Conservation (phyloP, 495 filamentous ascomycete species). For the Penicillium atrosanguineum region DNA sequence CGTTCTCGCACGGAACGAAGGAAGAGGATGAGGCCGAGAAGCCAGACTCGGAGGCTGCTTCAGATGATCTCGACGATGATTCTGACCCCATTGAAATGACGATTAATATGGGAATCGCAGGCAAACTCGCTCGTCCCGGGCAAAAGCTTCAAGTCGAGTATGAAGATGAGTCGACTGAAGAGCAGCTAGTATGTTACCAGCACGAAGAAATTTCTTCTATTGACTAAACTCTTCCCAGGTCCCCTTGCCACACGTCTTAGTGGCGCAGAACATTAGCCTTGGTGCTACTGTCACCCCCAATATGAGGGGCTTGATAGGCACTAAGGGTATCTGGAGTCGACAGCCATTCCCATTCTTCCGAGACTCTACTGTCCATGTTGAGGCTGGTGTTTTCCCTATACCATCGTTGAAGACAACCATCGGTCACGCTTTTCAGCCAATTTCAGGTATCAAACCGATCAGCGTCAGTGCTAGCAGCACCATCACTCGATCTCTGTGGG, state of each 20-base stretch:
- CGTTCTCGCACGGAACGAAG: conserved; percentile 14
- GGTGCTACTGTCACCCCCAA: conserved; percentile 31
- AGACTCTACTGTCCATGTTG: conserved; percentile 25
- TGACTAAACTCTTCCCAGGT: conserved; percentile 24
- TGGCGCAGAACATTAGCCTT: conserved; percentile 27
- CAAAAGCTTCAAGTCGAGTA: conserved; percentile 20
- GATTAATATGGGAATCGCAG: conserved; percentile 32
- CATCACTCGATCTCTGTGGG: conserved; percentile 26
- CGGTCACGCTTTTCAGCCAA: conserved; percentile 27
- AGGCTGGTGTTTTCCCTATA: conserved; percentile 29
- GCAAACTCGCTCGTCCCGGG: conserved; percentile 22
- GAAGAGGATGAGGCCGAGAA: conserved; percentile 23
- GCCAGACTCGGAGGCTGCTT: conserved; percentile 4
- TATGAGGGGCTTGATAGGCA: conserved; percentile 24
- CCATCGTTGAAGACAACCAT: conserved; percentile 30
- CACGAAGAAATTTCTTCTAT: neutral
- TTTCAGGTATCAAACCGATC: conserved; percentile 37
- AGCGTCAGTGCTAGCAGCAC: conserved; percentile 26
- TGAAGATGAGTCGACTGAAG: conserved; percentile 28
- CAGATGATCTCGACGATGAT: conserved; percentile 7
- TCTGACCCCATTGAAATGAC: conserved; percentile 25
- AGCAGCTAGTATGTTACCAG: conserved; percentile 17
- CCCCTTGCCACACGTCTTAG: conserved; percentile 27
- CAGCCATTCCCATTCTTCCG: conserved; percentile 31
- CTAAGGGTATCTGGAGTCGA: conserved; percentile 29